These are phyloP conservation scores for Blastomyces parvus DNA, from an alignment of 2,329 filamentous ascomycete genomes.

Conservation along the genomic window DNA sequence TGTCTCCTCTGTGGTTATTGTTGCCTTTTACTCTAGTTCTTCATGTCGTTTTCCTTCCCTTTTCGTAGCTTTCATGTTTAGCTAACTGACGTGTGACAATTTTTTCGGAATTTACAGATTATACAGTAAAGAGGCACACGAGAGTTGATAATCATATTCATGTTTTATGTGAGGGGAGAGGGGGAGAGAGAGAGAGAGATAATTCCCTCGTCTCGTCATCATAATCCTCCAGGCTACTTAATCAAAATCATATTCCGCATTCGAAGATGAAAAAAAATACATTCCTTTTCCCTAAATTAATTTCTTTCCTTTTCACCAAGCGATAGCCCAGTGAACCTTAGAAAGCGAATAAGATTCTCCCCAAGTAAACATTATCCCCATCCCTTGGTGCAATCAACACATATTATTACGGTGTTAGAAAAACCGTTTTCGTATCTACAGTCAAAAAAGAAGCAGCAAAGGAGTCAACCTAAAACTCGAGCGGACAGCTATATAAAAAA, in stretches of 20 bases:
- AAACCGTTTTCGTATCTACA: no score
- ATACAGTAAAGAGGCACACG: constrained; percentile 13
- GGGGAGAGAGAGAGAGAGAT: background rate
- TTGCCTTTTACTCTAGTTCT: background rate
- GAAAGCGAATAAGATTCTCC: background rate
- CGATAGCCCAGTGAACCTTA: background rate
- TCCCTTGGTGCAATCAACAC: no score
- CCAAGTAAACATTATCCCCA: background rate
- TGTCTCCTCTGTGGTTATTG: background rate
- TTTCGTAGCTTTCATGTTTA: background rate
- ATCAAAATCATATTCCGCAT: background rate
- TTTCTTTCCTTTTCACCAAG: background rate
- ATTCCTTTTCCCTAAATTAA: background rate
- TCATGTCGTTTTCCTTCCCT: background rate
- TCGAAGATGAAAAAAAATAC: background rate
- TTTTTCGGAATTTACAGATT: constrained; percentile 12
- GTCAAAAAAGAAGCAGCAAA: no score
- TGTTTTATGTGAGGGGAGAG: background rate
- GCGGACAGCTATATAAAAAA: no score
- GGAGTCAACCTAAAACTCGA: no score
- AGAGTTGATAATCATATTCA: constrained; percentile 2
- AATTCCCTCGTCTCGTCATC: background rate
- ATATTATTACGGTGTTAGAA: no score
- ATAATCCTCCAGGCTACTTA: background rate
- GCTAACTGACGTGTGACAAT: constrained; percentile 1